Conservation (phyloP, 176 grass and related monocot species). For the Cenchrus fungigraminus region DNA sequence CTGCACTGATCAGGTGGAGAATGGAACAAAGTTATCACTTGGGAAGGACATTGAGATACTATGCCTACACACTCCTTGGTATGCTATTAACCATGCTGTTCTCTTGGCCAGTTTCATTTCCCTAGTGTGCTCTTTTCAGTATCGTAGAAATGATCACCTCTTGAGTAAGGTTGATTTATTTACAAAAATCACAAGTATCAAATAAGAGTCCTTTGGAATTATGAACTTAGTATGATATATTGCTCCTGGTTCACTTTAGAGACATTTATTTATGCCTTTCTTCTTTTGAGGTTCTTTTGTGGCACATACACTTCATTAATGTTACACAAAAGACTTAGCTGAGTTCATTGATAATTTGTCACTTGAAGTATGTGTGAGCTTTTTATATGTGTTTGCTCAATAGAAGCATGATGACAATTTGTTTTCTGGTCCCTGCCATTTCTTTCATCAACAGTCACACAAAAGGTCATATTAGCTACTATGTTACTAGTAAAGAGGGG, state of each 20-base stretch:
- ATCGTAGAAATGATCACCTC: not conserved
- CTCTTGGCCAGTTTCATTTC: not conserved
- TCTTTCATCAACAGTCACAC: slow-evolving; percentile 66
- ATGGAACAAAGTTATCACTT: slow-evolving; percentile 76
- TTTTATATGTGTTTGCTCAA: slow-evolving; percentile 23
- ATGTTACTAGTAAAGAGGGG: slow-evolving; percentile 64
- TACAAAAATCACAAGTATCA: not conserved
- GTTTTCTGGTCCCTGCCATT: slow-evolving; percentile 24
- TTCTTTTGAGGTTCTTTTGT: not conserved
- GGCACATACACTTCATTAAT: not conserved
- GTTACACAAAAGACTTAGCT: not conserved
- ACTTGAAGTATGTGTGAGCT: not conserved
- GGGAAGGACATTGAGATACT: slow-evolving; percentile 78
- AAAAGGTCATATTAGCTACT: slow-evolving; percentile 96
- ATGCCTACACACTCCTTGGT: slow-evolving; percentile 93
- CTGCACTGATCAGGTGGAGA: slow-evolving; percentile 83
- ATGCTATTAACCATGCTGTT: slow-evolving; percentile 16
- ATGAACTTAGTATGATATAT: not conserved
- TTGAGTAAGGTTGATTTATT: not conserved
- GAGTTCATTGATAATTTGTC: not conserved
- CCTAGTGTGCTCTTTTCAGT: not conserved
- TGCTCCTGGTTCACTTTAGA: not conserved
- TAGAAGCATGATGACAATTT: slow-evolving; percentile 5
- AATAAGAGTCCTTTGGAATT: not conserved
- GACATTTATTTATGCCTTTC: not conserved